Conservation (phyloP, 352 stramenopile genomes). For the Phytopythium ostracodes region DNA sequence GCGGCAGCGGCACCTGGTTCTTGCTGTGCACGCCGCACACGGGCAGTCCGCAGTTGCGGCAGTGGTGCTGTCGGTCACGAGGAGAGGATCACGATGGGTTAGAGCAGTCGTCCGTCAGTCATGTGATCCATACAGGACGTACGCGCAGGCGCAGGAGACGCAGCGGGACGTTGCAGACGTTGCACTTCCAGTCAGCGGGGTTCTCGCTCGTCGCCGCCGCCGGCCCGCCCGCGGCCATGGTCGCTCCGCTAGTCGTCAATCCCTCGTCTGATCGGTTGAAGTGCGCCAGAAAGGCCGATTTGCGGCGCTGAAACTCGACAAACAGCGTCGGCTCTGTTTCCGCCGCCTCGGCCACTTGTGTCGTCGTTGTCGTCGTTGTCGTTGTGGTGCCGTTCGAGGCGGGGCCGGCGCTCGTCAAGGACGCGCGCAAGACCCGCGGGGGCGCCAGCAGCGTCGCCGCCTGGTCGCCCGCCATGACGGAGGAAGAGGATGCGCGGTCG, state of each 20-base stretch:
- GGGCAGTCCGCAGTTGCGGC: slow-evolving; percentile 54
- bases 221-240: slow-evolving; percentile 8
- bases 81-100: not conserved
- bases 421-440: slow-evolving; percentile 3
- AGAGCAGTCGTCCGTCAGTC: not conserved
- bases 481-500: not conserved
- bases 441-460: not conserved
- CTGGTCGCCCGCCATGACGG: slow-evolving; percentile 6
- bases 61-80: slow-evolving; percentile 39
- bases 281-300: slow-evolving; percentile 43
- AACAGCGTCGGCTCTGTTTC: slow-evolving; percentile 27
- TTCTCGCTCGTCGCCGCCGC: slow-evolving; percentile 7
- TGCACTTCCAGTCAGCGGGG: slow-evolving; percentile 45
- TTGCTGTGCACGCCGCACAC: slow-evolving; percentile 75
- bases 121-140: slow-evolving; percentile 14
- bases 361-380: not conserved
- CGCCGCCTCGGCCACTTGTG: slow-evolving; percentile 7
- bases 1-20: slow-evolving; percentile 71
- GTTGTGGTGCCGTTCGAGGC: slow-evolving; percentile 7
- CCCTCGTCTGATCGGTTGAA: slow-evolving; percentile 28
- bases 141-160: slow-evolving; percentile 48
- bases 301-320: slow-evolving; percentile 38
- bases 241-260: slow-evolving; percentile 9
- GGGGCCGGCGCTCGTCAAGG: not conserved
- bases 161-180: slow-evolving; percentile 58